A percentile compares a stretch with the other conserved stretches of the same genome.
Conservation (phyloP, 352 stramenopile genomes). For the Pythium coloratum region DNA sequence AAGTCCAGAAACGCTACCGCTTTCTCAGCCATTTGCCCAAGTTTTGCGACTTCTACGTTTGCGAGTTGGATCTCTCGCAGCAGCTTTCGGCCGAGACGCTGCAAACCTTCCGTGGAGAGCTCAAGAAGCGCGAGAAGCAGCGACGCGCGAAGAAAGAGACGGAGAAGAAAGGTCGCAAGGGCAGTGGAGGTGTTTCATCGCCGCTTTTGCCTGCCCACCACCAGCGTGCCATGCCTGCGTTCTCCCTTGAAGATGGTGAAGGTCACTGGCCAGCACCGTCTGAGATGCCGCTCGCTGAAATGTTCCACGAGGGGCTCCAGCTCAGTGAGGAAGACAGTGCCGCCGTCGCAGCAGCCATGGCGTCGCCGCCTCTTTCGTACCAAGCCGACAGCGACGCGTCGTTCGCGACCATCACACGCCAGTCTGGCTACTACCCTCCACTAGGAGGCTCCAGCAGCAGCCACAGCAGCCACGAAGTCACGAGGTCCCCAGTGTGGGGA, state of each 20-base stretch:
- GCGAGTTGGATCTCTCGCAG: conserved; percentile 78
- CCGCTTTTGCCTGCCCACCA: conserved; percentile 30
- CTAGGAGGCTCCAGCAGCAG: conserved; percentile 29
- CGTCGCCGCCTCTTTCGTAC: neutral
- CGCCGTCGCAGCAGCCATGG: neutral
- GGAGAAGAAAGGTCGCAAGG: conserved; percentile 34
- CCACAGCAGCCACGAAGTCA: conserved; percentile 3
- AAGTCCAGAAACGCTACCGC: conserved; percentile 79
- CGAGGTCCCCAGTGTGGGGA: conserved; percentile 47
- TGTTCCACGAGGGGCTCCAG: conserved; percentile 39
- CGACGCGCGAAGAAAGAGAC: conserved; percentile 49
- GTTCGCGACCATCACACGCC: conserved; percentile 69
- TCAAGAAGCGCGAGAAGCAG: conserved; percentile 79
- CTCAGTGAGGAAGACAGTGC: conserved; percentile 19
- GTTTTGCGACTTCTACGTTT: conserved; percentile 88
- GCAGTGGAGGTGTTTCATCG: conserved; percentile 29
- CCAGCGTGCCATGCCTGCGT: conserved; percentile 29
- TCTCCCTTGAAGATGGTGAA: conserved; percentile 59
- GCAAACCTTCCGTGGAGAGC: conserved; percentile 53
- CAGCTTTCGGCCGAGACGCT: conserved; percentile 70
- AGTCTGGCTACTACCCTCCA: conserved; percentile 73
- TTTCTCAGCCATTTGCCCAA: conserved; percentile 86
- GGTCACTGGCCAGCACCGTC: conserved; percentile 58
- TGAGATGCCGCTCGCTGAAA: conserved; percentile 46
- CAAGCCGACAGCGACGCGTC: conserved; percentile 44